phyloP scores from a whole-genome alignment of 495 filamentous ascomycete species.

The Schizothecium vesticola region DNA sequence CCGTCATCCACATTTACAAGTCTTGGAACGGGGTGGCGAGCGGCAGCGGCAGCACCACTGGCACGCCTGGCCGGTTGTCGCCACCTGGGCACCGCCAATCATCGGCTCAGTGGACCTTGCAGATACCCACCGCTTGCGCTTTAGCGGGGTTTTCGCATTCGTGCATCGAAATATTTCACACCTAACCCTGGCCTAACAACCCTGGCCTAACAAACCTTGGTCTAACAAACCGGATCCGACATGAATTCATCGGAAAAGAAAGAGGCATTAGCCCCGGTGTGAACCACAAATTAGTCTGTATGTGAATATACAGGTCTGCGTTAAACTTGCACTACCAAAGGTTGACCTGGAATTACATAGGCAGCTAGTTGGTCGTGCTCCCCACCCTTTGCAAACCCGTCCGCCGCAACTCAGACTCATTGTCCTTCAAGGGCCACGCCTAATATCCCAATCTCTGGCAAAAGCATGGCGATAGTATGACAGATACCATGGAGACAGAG shows the following conservation, averaged over 20 bases:
- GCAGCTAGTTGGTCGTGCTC: neutral
- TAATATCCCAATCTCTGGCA: neutral
- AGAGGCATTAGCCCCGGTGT: neutral
- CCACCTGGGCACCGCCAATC: conserved; percentile 4
- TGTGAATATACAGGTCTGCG: neutral
- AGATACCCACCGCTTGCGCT: neutral
- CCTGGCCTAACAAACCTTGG: neutral
- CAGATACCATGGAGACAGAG: conserved; percentile 5
- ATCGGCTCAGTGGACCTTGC: neutral
- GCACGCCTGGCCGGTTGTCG: too few species aligned
- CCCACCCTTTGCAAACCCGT: neutral
- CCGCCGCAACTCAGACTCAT: neutral
- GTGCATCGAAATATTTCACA: neutral
- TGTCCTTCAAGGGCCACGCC: neutral
- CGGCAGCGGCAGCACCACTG: too few species aligned
- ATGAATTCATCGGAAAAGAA: neutral
- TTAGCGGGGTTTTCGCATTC: neutral
- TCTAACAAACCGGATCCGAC: neutral
- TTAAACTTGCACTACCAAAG: neutral
- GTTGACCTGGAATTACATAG: neutral
- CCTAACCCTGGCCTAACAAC: neutral
- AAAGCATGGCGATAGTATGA: neutral
- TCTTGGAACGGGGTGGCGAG: neutral
- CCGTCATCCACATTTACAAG: neutral
- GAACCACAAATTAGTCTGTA: neutral